Base-by-base conservation (phyloP, 352 stramenopile species). In the Globisporangium rhizosaccharum region DNA sequence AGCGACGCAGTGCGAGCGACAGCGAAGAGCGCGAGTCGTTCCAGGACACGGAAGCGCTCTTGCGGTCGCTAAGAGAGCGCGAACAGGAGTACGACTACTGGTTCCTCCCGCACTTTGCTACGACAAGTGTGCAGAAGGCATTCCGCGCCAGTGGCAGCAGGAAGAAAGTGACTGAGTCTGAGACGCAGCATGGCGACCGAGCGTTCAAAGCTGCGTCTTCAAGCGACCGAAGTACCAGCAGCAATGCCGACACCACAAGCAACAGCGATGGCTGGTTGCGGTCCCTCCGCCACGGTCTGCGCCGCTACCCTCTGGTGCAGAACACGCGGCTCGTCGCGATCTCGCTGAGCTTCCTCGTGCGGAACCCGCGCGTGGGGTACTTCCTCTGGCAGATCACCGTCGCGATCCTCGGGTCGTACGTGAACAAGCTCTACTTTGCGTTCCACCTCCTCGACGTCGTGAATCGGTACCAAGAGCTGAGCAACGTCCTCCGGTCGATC, bases 361-460 rank as follows among this genome's bases (percentile, higher is more conserved):
- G 66, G 8, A 87, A 73, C 51, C 75, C 77, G 47, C 76, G 77
- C 14, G 72, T 88, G 30, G 30, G 87, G 30, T 89, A 89, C 58
- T 74, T 67, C 49, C 28, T 83, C n/a, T 57, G 69, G 59, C 76
- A 88, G 48, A 85, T 92, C 52, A 53, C 67, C 0, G 68, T 86
- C 33, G 75, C 82, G 8, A 71, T 90, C 20, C 62, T 87, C 14
- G 79, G 79, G 3, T 71, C 77, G 37, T 84, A 83, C 52, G 61
- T 92, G 18, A 83, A 87, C 67, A 86, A 84, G 41, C 73, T 92
- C 39, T 92, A 80, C 69, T 92, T 92, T 55, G 73, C 79, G 23
- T 89, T 90, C 46, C 78, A 90, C 46, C 49, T 92, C 20, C 67
- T 92, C 10, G 82, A 92, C 56, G 64, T 90, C 39, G 70, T 92